These are phyloP conservation scores for Saprolegnia parasitica DNA, from an alignment of 352 stramenopile species.

Conservation along the genomic window DNA sequence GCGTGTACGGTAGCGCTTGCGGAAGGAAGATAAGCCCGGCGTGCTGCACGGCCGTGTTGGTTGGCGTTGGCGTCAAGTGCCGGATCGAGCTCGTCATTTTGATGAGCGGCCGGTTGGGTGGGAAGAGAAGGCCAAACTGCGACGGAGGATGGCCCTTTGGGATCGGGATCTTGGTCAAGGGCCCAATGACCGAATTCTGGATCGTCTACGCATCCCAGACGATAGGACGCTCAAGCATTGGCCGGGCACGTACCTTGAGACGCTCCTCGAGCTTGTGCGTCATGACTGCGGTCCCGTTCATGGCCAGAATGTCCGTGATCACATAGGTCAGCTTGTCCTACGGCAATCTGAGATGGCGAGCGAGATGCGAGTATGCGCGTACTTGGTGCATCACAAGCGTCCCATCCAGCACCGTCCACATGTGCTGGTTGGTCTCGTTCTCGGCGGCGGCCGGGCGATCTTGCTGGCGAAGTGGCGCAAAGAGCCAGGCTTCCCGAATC, in stretches of 20 bases:
- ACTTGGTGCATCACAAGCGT: conserved; percentile 75
- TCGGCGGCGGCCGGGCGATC: conserved; percentile 62
- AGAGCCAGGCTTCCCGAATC: conserved; percentile 70
- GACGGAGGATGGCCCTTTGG: conserved; percentile 74
- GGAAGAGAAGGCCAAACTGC: conserved; percentile 72
- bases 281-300: conserved; percentile 81
- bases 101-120: conserved; percentile 19
- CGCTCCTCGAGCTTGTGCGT: conserved; percentile 79
- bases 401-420: conserved; percentile 85
- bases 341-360: background rate
- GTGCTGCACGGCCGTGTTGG: conserved; percentile 28
- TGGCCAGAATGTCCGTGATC: conserved; percentile 77
- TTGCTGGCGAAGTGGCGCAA: conserved; percentile 66
- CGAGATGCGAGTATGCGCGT: background rate
- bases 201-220: conserved; percentile 33
- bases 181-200: conserved; percentile 84
- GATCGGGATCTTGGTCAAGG: conserved; percentile 63
- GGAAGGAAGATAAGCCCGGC: conserved; percentile 69
- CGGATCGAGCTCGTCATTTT: conserved; percentile 28
- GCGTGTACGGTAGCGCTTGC: conserved; percentile 70
- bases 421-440: conserved; percentile 37
- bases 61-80: conserved; percentile 22
- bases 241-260: conserved; percentile 41
- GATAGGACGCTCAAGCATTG: background rate
- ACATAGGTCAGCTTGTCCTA: conserved; percentile 70